phyloP scores from a whole-genome alignment of 305 asterid species.

The Plantago coronopus region DNA sequence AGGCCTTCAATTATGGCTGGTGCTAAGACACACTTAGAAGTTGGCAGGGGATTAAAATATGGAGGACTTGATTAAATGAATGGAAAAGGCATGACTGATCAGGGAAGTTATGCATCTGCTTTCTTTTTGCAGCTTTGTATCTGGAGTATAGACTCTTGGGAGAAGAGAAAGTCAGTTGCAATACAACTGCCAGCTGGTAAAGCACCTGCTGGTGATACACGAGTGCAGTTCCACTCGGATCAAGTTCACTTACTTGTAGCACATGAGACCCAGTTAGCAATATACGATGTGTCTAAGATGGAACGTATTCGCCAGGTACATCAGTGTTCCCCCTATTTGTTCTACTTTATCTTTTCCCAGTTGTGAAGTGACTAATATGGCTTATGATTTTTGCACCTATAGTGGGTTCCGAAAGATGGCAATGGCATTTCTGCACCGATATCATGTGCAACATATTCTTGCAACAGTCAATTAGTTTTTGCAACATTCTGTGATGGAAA shows the following conservation, averaged over 20 bases:
- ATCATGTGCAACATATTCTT: constrained; percentile 85
- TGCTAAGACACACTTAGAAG: no score
- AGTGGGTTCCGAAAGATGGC: constrained; percentile 95
- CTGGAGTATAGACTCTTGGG: constrained; percentile 99
- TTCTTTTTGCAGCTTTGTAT: constrained; percentile 55
- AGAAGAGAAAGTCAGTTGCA: constrained; percentile 70
- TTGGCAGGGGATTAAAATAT: no score
- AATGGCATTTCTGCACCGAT: constrained; percentile 82
- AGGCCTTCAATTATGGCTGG: no score
- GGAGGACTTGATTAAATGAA: no score
- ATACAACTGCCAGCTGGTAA: constrained; percentile 90
- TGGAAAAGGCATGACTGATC: no score
- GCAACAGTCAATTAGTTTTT: constrained; percentile 85
- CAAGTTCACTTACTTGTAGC: constrained; percentile 83
- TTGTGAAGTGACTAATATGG: not conserved
- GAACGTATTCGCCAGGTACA: constrained; percentile 90
- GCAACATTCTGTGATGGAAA: constrained; percentile 88
- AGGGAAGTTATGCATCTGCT: no score
- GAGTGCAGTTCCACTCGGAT: constrained; percentile 90
- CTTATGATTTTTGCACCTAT: constrained; percentile 24
- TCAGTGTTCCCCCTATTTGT: not conserved
- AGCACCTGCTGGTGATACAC: constrained; percentile 87
- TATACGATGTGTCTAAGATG: constrained; percentile 91
- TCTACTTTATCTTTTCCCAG: constrained; percentile 9
- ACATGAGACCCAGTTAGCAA: constrained; percentile 87